phyloP scores from a whole-genome alignment of 31 red algal species.

The Asparagopsis taxiformis region DNA sequence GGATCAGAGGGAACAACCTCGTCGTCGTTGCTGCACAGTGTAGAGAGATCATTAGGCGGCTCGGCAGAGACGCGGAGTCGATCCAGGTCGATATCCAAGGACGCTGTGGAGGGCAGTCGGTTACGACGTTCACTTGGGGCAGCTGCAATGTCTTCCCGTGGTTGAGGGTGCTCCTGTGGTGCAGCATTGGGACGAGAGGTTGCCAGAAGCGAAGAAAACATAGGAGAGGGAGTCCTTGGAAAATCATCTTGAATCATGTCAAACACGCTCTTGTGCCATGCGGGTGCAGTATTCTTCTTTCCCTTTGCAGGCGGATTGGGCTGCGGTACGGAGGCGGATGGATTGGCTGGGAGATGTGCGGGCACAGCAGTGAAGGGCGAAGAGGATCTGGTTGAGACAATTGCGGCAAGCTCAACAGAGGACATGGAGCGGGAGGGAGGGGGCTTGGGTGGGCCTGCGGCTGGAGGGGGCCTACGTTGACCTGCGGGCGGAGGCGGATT shows the following conservation, averaged over 20 bases:
- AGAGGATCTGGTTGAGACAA: slow-evolving; percentile 14
- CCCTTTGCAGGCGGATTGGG: background rate
- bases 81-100: slow-evolving; percentile 34
- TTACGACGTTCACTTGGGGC: slow-evolving; percentile 17
- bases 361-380: slow-evolving; percentile 17
- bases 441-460: slow-evolving; percentile 11
- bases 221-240: slow-evolving; percentile 73
- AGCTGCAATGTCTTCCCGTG: slow-evolving; percentile 17
- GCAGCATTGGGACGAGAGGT: background rate
- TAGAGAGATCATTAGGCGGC: background rate
- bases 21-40: background rate
- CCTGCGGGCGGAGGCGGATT: background rate
- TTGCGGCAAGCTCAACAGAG: slow-evolving; percentile 44
- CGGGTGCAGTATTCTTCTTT: slow-evolving; percentile 2
- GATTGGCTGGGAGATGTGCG: slow-evolving; percentile 16
- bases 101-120: slow-evolving; percentile 38
- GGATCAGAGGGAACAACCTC: background rate
- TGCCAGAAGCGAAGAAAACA: slow-evolving; percentile 16
- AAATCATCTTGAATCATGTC: slow-evolving; percentile 92
- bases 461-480: slow-evolving; percentile 4
- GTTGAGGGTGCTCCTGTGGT: slow-evolving; percentile 13
- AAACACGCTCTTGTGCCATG: slow-evolving; percentile 67
- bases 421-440: slow-evolving; percentile 41
- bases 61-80: slow-evolving; percentile 11
- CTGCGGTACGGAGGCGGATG: background rate